phyloP scores from a whole-genome alignment of 768 basidiomycete genomes.

The Trametes punicea region DNA sequence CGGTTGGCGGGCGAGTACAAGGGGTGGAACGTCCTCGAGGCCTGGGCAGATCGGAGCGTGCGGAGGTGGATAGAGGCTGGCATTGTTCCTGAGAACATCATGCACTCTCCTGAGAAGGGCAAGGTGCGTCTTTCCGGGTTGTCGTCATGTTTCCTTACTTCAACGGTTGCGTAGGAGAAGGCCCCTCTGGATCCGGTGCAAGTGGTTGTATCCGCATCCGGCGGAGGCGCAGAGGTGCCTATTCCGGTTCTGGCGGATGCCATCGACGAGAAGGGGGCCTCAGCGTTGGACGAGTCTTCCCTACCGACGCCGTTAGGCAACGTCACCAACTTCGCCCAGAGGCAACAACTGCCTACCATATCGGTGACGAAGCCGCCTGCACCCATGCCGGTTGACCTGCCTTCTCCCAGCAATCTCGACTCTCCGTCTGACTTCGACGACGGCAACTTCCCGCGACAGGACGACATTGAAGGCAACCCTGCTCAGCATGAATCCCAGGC shows the following conservation, averaged over 20 bases:
- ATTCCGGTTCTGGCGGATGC: constrained; percentile 56
- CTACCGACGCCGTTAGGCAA: constrained; percentile 24
- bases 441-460: constrained; percentile 34
- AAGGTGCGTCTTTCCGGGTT: constrained; percentile 40
- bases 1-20: constrained; percentile 81
- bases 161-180: constrained; percentile 39
- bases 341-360: constrained; percentile 46
- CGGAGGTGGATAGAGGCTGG: constrained; percentile 84
- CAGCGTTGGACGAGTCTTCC: constrained; percentile 16
- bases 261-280: constrained; percentile 12
- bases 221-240: constrained; percentile 54
- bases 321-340: constrained; percentile 23
- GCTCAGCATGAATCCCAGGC: constrained; percentile 4
- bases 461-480: constrained; percentile 21
- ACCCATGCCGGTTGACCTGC: constrained; percentile 67
- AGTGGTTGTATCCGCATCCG: constrained; percentile 14
- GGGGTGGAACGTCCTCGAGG: constrained; percentile 92
- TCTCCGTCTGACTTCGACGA: constrained; percentile 28
- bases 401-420: constrained; percentile 50
- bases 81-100: constrained; percentile 45
- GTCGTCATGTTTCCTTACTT: neutral
- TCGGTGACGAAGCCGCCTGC: constrained; percentile 69
- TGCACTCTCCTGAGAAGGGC: constrained; percentile 38
- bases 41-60: constrained; percentile 87
- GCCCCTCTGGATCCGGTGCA: constrained; percentile 23